Evolutionary conservation across 78 protist species (phyloP), one percentile per base, ranked within the genome.

Genomic region (Creolimax fragrantissima): DNA sequence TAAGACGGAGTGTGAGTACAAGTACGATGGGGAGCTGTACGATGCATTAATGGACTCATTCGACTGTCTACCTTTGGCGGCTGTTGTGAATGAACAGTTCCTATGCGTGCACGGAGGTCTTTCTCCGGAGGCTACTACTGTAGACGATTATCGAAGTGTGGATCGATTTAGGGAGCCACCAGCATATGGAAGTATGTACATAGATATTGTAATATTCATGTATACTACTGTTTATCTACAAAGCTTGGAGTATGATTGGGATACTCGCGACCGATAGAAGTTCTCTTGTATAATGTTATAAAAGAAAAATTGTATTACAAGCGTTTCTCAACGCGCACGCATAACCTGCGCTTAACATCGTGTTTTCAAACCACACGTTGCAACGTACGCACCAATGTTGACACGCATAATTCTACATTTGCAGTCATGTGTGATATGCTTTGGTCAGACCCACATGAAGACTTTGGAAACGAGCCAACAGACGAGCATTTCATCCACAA

Each of bases 91-190:
- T 85, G 92, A 94, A 32, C 90, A 95, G 92, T 97, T 98, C 92
- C 91, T 97, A 44, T 97, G 99, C 91, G 97, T 98, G 37, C 99
- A 98, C 94, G 99, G 99, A 4, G 99, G 99, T 24, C 88, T 98
- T 36, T 97, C 99, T 5, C 99, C 99, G 35, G 97, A 97, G 44
- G 45, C 98, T 43, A 84, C 94, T 43, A 96, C 96, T 85, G 94
- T 95, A 37, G 92, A 85, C 35, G 95, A 93, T 85, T 43, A 89
- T 5, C 5, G 24, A 3, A n/a, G 74, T 45, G 96, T 99, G 45
- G 96, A 97, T 90, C 92, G 99, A 43, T 98, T 98, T 93, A 45
- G 92, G 3, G 99, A 99, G 58, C 97, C 98, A n/a, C 99, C 99
- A 3, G 91, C 94, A 42, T 24, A 83, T 4, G 99, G 99, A 24